Evolutionary conservation across 345 rosid species (phyloP), one percentile per base, ranked within the genome.

Genomic region (Carallia brachiata): DNA sequence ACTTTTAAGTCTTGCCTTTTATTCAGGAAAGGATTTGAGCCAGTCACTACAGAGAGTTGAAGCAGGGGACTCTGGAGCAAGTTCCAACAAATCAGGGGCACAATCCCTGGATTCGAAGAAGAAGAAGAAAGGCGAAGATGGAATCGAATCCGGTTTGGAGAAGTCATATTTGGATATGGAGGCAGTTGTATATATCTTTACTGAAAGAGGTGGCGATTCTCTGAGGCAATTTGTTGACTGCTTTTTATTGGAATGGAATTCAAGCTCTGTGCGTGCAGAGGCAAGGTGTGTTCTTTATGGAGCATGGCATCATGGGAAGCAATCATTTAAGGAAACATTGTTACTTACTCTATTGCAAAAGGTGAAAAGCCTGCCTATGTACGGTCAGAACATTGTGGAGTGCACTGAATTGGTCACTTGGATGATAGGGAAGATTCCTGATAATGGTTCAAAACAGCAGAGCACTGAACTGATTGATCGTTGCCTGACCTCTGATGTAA

Each of bases 221-320:
- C 77, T 92, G 86, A 85, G 85, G 78, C 97, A 90, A 80, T 95
- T 95, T 80, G 83, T 95, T 68, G 97, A 92, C 75, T 84, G 83
- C 82, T 95, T 92, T 86, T 81, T 95, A 67, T 85, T 95, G 68
- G 99, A 90, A 78, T 92, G 99, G 99, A 95, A 89, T 84, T 89
- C 93, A 61, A 89, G 92, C 79, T 81, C 97, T 84, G 94, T 95
- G 55, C 97, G 99, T n/a, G 68, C 77, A 3, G 99, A 95, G 81
- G 97, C 99, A 12, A 92, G 87, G 80, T 83, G 82, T 75, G 96
- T 90, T 81, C 86, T 95, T 68, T 86, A 85, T 81, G 99, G 99
- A 57, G 84, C 90, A 65, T 95, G 98, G 98, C 96, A 95, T 79
- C 99, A 95, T 75, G 99, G 97, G 52, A 92, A 82, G 69, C 84